A percentile compares a stretch with the other conserved stretches of the same genome.
Conservation (phyloP, 2,329 filamentous ascomycete species). For the Fonsecaea monophora region DNA sequence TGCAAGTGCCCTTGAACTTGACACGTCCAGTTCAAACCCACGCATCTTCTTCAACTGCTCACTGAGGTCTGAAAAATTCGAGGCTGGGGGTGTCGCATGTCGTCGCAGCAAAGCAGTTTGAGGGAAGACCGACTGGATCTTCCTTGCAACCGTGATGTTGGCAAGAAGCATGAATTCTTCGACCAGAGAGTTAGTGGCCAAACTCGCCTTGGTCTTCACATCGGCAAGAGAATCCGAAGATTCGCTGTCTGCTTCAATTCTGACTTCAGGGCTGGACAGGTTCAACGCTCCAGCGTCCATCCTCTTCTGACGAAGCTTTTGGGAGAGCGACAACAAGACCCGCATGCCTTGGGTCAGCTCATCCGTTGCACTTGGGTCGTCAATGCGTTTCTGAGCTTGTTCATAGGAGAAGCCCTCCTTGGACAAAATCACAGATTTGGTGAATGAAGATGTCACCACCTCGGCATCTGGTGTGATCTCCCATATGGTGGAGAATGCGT, state of each 20-base stretch:
- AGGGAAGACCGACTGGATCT: slow-evolving; percentile 89
- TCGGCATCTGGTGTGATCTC: slow-evolving; percentile 86
- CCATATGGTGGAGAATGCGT: slow-evolving; percentile 85
- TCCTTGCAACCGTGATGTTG: slow-evolving; percentile 90
- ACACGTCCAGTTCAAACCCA: slow-evolving; percentile 77
- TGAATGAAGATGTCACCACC: slow-evolving; percentile 84
- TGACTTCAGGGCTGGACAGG: slow-evolving; percentile 96
- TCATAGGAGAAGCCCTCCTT: slow-evolving; percentile 98
- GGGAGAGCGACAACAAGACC: slow-evolving; percentile 83
- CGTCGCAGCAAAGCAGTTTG: slow-evolving; percentile 93
- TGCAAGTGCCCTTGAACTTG: slow-evolving; percentile 90
- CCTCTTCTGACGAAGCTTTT: slow-evolving; percentile 91
- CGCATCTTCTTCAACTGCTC: slow-evolving; percentile 90
- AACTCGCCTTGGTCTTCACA: slow-evolving; percentile 90
- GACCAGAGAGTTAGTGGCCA: slow-evolving; percentile 96
- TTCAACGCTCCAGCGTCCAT: slow-evolving; percentile 96
- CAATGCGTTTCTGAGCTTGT: slow-evolving; percentile 90
- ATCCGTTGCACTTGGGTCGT: slow-evolving; percentile 85
- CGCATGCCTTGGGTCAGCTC: slow-evolving; percentile 91
- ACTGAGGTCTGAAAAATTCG: slow-evolving; percentile 92
- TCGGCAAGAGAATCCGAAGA: slow-evolving; percentile 89
- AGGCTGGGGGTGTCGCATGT: slow-evolving; percentile 89
- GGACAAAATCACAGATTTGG: slow-evolving; percentile 96
- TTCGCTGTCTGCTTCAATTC: slow-evolving; percentile 84
- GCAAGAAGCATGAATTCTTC: slow-evolving; percentile 99